Evolutionary conservation across 495 filamentous ascomycete genomes (phyloP).

Genomic region (Lophiostoma macrostomum): DNA sequence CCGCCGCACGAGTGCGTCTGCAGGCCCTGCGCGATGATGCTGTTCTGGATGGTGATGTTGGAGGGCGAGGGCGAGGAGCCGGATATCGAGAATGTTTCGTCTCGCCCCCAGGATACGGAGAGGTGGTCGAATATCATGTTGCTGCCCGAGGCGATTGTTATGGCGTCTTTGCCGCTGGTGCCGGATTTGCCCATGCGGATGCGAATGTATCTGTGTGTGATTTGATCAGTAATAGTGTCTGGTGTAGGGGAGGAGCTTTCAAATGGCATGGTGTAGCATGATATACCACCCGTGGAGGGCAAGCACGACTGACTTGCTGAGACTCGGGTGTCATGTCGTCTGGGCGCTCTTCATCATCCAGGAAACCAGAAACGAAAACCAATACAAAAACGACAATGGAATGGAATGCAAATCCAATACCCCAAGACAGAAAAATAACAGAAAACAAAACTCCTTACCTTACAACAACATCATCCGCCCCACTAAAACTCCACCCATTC

Average conservation of each 20-base stretch:
- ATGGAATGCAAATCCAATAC: not conserved
- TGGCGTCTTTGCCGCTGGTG: conserved; percentile 18
- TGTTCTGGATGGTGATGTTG: conserved; percentile 30
- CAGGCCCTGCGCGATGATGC: conserved; percentile 27
- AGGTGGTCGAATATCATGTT: conserved; percentile 31
- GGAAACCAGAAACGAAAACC: no score
- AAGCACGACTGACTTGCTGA: no score
- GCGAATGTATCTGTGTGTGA: conserved; percentile 2
- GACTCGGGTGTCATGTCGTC: no score
- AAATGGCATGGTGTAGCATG: no score
- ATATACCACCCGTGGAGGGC: no score
- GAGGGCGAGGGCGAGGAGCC: conserved; percentile 10
- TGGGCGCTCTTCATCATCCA: no score
- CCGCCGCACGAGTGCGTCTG: conserved; percentile 25
- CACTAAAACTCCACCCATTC: conserved; percentile 15
- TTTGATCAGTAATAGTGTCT: not conserved
- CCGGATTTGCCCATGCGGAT: conserved; percentile 24
- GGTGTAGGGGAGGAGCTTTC: no score
- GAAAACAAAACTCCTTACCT: conserved; percentile 1
- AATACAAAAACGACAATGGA: no score
- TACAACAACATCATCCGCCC: conserved; percentile 19
- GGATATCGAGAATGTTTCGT: conserved; percentile 23
- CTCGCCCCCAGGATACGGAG: conserved; percentile 22
- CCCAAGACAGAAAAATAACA: not conserved
- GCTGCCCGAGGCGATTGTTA: conserved; percentile 16